Percentiles rank a stretch among this genome's conserved stretches.
phyloP scores from a whole-genome alignment of 345 rosid genomes.

The Diplotaxis tenuifolia region DNA sequence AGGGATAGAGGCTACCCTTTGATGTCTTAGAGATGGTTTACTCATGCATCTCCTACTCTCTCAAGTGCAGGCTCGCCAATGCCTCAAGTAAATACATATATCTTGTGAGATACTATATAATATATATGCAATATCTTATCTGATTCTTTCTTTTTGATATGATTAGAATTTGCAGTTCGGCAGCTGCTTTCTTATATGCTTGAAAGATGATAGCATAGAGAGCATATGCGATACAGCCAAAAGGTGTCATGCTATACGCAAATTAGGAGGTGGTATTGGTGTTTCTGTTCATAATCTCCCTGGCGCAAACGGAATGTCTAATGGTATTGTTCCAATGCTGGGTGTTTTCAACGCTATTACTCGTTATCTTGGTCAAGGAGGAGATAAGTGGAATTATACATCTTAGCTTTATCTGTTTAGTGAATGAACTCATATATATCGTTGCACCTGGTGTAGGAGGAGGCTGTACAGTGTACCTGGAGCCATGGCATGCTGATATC shows the following conservation, averaged over 20 bases:
- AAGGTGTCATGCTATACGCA: constrained; percentile 91
- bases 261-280: constrained; percentile 94
- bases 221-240: constrained; percentile 89
- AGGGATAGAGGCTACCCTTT: constrained; percentile 70
- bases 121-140: too few relatives aligned
- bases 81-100: constrained; percentile 60
- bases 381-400: constrained; percentile 29
- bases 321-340: constrained; percentile 80
- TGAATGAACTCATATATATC: too few relatives aligned
- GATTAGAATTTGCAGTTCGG: constrained; percentile 62
- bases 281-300: constrained; percentile 63
- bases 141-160: too few relatives aligned
- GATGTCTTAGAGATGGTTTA: constrained; percentile 96
- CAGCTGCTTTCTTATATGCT: constrained; percentile 85
- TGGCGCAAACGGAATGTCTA: constrained; percentile 65
- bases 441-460: constrained; percentile 40
- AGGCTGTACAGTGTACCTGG: constrained; percentile 82
- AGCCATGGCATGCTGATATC: constrained; percentile 88
- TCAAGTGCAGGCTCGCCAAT: constrained; percentile 88
- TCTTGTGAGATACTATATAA: too few relatives aligned
- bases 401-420: too few relatives aligned
- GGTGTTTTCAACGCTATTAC: constrained; percentile 31
- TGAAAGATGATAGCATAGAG: constrained; percentile 96
- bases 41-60: constrained; percentile 95
- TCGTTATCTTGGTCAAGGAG: constrained; percentile 36